Evolutionary conservation across 768 basidiomycete species (phyloP), one percentile per base, ranked within the genome.

Genomic region (Coprinellus aureogranulatus): DNA sequence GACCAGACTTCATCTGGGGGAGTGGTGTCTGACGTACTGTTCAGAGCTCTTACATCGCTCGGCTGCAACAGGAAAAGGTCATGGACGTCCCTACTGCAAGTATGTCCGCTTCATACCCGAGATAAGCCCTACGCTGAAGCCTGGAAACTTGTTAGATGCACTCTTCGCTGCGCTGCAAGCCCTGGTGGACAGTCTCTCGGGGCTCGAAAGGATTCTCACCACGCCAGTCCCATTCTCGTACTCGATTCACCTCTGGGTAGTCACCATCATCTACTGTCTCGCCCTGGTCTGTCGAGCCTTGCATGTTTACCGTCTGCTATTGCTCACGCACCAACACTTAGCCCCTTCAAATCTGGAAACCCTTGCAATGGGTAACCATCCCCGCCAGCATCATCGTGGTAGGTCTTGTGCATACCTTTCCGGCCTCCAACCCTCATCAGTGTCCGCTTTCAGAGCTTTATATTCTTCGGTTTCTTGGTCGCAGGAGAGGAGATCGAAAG

Each of bases 401-500:
- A 66, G 57, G 78, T 66, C 37, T 6, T 30, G 26, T 45, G 34
- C 39, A 57, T 55, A 52, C 27, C 51, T 53, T 61, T n/a, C n/a
- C 1, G 12, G 26, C 28, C 34, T 45, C 6, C 28, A 40, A 54
- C 41, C 22, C 55, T 8, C 20, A 47, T 47, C 46, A 39, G 60
- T 8, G 31, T 40, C 31, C 37, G 18, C 44, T 39, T 63, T 10
- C 63, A 87, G 81, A 77, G 78, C 62, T 88, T 89, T 68, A 76
- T 87, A 56, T 89, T 87, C 76, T 88, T 87, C 65, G 87, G 87
- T 8, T 89, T 88, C 73, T 68, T 89, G 58, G 85, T 85, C 48
- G 86, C 86, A 27, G 87, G 87, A 44, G 86, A 88, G 69, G 87
- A 88, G 70, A 88, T 89, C 55, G 86, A 88, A 70, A 87, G 86